A percentile compares a stretch with the other conserved stretches of the same genome.
These are phyloP conservation scores for Starmerella scarabaei DNA, from an alignment of 805 yeast genomes.

Conservation along the genomic window DNA sequence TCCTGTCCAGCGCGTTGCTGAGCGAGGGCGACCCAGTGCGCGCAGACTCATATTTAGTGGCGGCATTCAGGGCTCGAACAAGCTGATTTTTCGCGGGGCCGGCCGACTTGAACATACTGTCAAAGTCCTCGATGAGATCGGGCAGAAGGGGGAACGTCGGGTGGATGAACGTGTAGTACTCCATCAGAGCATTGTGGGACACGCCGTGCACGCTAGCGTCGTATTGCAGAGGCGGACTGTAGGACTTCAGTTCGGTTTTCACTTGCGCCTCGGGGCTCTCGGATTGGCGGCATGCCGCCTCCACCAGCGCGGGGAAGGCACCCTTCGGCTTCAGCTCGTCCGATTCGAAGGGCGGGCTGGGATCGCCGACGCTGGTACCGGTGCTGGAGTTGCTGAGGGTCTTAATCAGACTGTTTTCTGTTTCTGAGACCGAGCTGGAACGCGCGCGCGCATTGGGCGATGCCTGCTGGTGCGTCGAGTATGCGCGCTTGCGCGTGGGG, in stretches of 20 bases:
- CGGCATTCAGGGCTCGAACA: slow-evolving; percentile 23
- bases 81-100: slow-evolving; percentile 20
- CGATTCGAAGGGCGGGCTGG: background rate
- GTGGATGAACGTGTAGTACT: slow-evolving; percentile 29
- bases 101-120: slow-evolving; percentile 21
- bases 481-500: slow-evolving; percentile 38
- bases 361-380: background rate
- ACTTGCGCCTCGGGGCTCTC: slow-evolving; percentile 1
- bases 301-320: slow-evolving; percentile 14
- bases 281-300: slow-evolving; percentile 13
- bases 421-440: slow-evolving; percentile 5
- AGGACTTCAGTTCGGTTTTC: background rate
- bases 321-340: background rate
- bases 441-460: background rate
- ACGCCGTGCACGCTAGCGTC: slow-evolving; percentile 8
- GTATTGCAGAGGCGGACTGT: slow-evolving; percentile 10
- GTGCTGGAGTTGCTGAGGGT: slow-evolving; percentile 1
- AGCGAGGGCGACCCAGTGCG: slow-evolving; percentile 18
- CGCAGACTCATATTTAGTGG: slow-evolving; percentile 4
- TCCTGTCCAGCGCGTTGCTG: background rate
- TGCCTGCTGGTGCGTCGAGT: background rate
- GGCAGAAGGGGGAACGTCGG: slow-evolving; percentile 31
- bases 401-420: slow-evolving; percentile 5
- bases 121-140: slow-evolving; percentile 25
- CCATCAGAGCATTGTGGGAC: slow-evolving; percentile 22